Conservation (phyloP, 305 asterid genomes). For the Fraxinus ornus region DNA sequence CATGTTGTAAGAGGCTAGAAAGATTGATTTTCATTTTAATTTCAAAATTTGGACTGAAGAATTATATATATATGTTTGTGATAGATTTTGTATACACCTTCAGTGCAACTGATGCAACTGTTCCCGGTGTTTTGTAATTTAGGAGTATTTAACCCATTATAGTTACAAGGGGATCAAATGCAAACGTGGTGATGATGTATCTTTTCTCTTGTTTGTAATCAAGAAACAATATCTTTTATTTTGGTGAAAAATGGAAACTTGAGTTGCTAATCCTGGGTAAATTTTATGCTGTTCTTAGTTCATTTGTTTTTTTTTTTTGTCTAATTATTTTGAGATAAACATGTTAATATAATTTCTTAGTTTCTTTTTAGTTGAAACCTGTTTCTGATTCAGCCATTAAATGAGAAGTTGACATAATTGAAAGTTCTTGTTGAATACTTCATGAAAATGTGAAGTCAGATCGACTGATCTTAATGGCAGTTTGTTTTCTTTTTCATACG, state of each 20-base stretch:
- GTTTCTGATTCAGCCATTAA: not conserved
- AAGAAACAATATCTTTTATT: not conserved
- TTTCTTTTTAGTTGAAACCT: not conserved
- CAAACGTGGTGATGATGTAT: not conserved
- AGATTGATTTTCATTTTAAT: not conserved
- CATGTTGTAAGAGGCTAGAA: not conserved
- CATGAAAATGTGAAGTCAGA: not conserved
- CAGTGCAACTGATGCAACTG: not conserved
- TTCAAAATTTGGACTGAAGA: too few relatives aligned
- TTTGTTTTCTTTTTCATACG: not conserved
- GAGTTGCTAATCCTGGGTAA: not conserved
- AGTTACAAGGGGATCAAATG: not conserved
- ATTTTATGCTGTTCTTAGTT: not conserved
- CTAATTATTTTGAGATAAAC: not conserved
- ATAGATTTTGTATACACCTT: not conserved
- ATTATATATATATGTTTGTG: not conserved
- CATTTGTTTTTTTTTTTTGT: not conserved
- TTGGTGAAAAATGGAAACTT: not conserved
- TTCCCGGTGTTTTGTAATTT: not conserved
- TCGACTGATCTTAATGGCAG: not conserved
- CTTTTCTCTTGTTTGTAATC: not conserved
- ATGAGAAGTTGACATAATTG: not conserved
- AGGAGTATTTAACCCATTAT: not conserved
- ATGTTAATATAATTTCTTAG: not conserved
- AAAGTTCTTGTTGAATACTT: not conserved